A percentile compares a stretch with the other conserved stretches of the same genome.
Evolutionary conservation across 2,329 filamentous ascomycete species (phyloP).

Genomic region (Fusarium pseudoanthophilum): DNA sequence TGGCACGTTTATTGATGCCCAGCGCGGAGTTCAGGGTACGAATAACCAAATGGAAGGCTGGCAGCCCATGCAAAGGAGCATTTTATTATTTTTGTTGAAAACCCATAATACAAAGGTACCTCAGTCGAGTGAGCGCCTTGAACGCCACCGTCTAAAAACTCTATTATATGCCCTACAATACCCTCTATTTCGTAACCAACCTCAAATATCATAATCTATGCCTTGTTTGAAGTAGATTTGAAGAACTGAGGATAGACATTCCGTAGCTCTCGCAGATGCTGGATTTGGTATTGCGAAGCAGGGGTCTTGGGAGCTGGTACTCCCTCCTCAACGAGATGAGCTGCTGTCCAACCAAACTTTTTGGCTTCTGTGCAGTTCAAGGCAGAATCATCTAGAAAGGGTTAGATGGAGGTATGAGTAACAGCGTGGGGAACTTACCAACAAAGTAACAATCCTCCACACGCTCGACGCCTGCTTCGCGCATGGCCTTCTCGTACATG

Average conservation of each 20-base stretch:
- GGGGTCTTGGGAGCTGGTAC: constrained; percentile 70
- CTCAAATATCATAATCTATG: background rate
- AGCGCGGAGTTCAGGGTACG: constrained; percentile 37
- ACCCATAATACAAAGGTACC: constrained; percentile 25
- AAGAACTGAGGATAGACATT: constrained; percentile 86
- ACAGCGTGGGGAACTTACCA: constrained; percentile 65
- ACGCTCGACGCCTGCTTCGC: constrained; percentile 76
- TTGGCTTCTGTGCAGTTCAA: constrained; percentile 82
- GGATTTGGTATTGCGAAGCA: constrained; percentile 80
- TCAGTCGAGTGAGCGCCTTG: constrained; percentile 18
- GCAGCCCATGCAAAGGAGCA: background rate
- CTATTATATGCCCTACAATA: background rate
- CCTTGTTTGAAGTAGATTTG: constrained; percentile 59
- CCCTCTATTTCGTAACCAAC: background rate
- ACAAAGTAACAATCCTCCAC: constrained; percentile 89
- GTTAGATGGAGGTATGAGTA: background rate
- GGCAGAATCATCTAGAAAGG: constrained; percentile 79
- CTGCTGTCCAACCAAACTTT: constrained; percentile 85
- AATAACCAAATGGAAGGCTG: background rate
- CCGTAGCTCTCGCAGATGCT: constrained; percentile 79
- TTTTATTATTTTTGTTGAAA: constrained; percentile 4
- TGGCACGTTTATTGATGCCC: constrained; percentile 7
- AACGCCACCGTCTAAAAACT: constrained; percentile 28
- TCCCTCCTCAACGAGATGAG: constrained; percentile 84
- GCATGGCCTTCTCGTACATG: constrained; percentile 92